A percentile compares a stretch with the other conserved stretches of the same genome.
phyloP scores from a whole-genome alignment of 805 yeast genomes.

The Metschnikowia bowlesiae region DNA sequence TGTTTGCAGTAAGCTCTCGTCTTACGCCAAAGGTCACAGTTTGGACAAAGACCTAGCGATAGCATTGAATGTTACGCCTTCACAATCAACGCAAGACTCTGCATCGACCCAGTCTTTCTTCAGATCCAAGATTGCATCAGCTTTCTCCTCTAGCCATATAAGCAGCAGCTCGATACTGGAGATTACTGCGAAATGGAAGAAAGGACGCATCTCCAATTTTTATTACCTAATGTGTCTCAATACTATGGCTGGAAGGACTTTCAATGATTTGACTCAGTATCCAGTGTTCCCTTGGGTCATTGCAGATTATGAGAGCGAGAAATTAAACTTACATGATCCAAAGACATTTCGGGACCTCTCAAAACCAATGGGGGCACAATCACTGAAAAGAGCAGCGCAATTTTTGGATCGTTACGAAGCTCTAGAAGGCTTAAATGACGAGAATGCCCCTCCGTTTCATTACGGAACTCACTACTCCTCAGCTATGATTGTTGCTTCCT shows the following conservation, averaged over 20 bases:
- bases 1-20: conserved; percentile 46
- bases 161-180: conserved; percentile 14
- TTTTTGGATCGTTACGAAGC: conserved; percentile 74
- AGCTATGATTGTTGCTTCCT: conserved; percentile 88
- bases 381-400: conserved; percentile 50
- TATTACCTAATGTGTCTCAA: conserved; percentile 75
- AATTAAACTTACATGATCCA: conserved; percentile 61
- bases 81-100: conserved; percentile 11
- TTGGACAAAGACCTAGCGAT: conserved; percentile 53
- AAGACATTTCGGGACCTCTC: conserved; percentile 66
- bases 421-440: conserved; percentile 55
- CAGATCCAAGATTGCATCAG: conserved; percentile 29
- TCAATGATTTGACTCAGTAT: conserved; percentile 84
- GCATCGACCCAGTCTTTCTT: conserved; percentile 16
- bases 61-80: conserved; percentile 49
- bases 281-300: conserved; percentile 92
- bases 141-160: conserved; percentile 32
- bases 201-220: conserved; percentile 78
- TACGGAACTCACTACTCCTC: conserved; percentile 93
- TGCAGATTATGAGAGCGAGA: conserved; percentile 72
- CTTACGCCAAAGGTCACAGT: conserved; percentile 45
- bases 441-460: conserved; percentile 69
- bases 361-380: conserved; percentile 92
- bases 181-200: conserved; percentile 68
- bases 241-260: conserved; percentile 83